These are phyloP conservation scores for Fusarium sp. DNA, from an alignment of 2,329 filamentous ascomycete species.

Conservation along the genomic window DNA sequence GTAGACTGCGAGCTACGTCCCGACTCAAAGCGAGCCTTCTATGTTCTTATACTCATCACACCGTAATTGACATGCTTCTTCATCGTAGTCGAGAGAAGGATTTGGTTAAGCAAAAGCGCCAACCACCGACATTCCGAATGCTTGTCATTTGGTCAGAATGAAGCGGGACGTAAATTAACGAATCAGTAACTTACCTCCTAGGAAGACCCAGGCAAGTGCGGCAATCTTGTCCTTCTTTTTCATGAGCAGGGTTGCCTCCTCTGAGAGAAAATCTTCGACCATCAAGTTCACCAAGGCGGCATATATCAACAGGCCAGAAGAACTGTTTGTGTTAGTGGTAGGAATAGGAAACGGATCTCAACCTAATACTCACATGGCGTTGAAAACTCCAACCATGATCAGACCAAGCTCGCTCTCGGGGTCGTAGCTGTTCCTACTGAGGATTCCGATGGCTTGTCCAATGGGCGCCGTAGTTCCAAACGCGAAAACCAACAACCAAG, in stretches of 20 bases:
- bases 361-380: slow-evolving; percentile 65
- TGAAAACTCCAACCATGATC: slow-evolving; percentile 74
- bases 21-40: neutral
- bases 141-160: slow-evolving; percentile 10
- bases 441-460: slow-evolving; percentile 72
- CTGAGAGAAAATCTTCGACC: slow-evolving; percentile 73
- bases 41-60: neutral
- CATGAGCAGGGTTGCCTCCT: slow-evolving; percentile 63
- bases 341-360: no score
- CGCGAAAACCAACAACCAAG: slow-evolving; percentile 71
- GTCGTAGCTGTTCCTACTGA: slow-evolving; percentile 68
- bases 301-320: slow-evolving; percentile 70
- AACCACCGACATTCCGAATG: slow-evolving; percentile 34
- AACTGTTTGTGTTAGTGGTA: slow-evolving; percentile 50
- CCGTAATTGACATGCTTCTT: neutral
- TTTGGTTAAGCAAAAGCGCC: slow-evolving; percentile 27
- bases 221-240: slow-evolving; percentile 63
- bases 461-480: slow-evolving; percentile 74
- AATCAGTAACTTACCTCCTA: slow-evolving; percentile 57
- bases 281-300: slow-evolving; percentile 72
- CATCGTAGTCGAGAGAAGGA: neutral
- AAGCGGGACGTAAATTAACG: rapidly evolving
- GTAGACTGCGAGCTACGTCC: neutral
- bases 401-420: slow-evolving; percentile 72
- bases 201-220: slow-evolving; percentile 64